These are phyloP conservation scores for Penstemon barbatus DNA, from an alignment of 257 asterid genomes.

Conservation along the genomic window DNA sequence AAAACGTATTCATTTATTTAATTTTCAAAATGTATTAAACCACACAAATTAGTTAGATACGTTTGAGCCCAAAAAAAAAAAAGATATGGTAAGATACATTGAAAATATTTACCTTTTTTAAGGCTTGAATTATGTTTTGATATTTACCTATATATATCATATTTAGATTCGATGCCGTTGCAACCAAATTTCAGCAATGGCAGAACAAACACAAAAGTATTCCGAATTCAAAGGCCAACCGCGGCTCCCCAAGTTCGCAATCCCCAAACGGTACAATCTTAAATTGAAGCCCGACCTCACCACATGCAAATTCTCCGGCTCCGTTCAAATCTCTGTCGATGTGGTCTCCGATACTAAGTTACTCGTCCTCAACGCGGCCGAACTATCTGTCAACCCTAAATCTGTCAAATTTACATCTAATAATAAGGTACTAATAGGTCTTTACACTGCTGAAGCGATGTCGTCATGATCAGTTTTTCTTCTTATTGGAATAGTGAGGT, in stretches of 20 bases:
- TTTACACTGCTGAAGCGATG: constrained; percentile 1
- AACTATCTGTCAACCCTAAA: constrained; percentile 56
- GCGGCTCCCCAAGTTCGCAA: constrained; percentile 84
- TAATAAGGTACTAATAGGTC: constrained; percentile 40
- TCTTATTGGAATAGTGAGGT: background rate
- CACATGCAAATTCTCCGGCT: constrained; percentile 79
- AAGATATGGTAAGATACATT: no score
- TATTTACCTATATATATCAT: background rate
- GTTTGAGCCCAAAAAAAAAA: no score
- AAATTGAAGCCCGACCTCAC: constrained; percentile 74
- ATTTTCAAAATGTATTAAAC: no score
- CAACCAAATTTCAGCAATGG: constrained; percentile 37
- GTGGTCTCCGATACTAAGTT: constrained; percentile 67
- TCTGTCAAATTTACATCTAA: constrained; percentile 55
- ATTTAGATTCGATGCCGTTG: background rate
- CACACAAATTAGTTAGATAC: no score
- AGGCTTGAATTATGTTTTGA: no score
- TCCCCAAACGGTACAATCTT: constrained; percentile 81
- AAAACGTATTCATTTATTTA: no score
- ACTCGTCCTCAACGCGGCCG: constrained; percentile 86
- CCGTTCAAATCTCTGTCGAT: constrained; percentile 62
- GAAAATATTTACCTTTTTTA: no score
- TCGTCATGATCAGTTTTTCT: background rate
- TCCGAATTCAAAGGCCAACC: constrained; percentile 76
- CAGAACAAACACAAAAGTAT: constrained; percentile 44